phyloP scores from a whole-genome alignment of 352 stramenopile species.

The Pythium phragmiticola region DNA sequence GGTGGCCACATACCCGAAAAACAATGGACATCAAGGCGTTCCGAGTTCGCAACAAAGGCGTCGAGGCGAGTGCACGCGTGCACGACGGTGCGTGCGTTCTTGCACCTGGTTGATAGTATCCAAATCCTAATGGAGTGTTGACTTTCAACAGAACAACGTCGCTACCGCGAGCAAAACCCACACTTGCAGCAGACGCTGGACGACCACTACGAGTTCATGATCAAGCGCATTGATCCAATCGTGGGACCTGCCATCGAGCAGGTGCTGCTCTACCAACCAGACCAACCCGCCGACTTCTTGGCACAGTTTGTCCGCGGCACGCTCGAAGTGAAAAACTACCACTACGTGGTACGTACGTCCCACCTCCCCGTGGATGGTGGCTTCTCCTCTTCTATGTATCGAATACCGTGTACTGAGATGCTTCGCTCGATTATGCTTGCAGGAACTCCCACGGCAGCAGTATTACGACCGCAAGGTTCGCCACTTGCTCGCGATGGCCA shows the following conservation, averaged over 20 bases:
- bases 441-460: no score
- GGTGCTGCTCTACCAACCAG: conserved; percentile 70
- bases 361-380: no score
- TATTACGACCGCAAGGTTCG: no score
- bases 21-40: no score
- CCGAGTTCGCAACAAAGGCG: conserved; percentile 29
- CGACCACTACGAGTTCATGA: conserved; percentile 72
- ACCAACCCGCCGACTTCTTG: conserved; percentile 71
- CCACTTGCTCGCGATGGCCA: no score
- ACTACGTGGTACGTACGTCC: conserved; percentile 51
- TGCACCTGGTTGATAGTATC: neutral
- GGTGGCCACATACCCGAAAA: no score
- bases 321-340: conserved; percentile 73
- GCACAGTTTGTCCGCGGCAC: conserved; percentile 61
- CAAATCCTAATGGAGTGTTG: conserved; percentile 6
- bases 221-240: conserved; percentile 59
- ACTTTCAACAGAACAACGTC: conserved; percentile 46
- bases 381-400: no score
- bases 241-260: conserved; percentile 64
- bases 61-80: conserved; percentile 43
- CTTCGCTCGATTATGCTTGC: no score
- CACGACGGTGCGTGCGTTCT: conserved; percentile 37
- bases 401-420: no score
- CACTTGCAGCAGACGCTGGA: conserved; percentile 48
- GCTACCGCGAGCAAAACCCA: conserved; percentile 52